A percentile compares a stretch with the other conserved stretches of the same genome.
Conservation (phyloP, 169 alveolate genomes). For the Cryptosporidium canis region DNA sequence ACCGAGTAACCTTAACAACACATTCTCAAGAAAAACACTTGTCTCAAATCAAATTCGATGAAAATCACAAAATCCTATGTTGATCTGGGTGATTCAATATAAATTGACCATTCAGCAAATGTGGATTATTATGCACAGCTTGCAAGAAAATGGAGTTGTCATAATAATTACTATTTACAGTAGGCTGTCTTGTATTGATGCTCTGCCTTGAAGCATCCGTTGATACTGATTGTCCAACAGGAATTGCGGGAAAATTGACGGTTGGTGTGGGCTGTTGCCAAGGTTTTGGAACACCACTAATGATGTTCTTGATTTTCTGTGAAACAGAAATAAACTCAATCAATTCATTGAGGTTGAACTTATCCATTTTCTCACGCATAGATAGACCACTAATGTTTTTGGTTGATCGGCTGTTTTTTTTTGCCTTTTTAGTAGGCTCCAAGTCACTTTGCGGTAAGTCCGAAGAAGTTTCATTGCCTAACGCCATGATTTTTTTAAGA, state of each 20-base stretch:
- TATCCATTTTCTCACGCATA: constrained; percentile 6
- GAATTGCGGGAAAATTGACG: neutral
- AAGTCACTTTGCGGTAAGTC: neutral
- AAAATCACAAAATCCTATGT: neutral
- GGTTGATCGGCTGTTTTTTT: neutral
- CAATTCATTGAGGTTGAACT: neutral
- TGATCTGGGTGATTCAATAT: neutral
- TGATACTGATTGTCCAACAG: neutral
- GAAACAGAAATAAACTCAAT: constrained; percentile 16
- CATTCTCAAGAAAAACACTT: neutral
- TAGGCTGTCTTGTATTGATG: neutral
- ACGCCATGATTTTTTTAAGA: constrained; percentile 13
- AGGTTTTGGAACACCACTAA: neutral
- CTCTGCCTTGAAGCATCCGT: neutral
- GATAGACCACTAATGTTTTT: constrained; percentile 3
- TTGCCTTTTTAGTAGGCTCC: neutral
- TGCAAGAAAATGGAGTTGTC: neutral
- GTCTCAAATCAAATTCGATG: neutral
- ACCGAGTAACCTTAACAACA: neutral
- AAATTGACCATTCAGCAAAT: neutral
- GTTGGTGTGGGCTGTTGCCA: constrained; percentile 2
- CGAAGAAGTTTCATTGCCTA: neutral
- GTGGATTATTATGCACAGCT: neutral
- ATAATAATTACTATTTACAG: neutral
- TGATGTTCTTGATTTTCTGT: neutral